phyloP scores from a whole-genome alignment of 257 asterid genomes.

The Solanum lycopersicoides region DNA sequence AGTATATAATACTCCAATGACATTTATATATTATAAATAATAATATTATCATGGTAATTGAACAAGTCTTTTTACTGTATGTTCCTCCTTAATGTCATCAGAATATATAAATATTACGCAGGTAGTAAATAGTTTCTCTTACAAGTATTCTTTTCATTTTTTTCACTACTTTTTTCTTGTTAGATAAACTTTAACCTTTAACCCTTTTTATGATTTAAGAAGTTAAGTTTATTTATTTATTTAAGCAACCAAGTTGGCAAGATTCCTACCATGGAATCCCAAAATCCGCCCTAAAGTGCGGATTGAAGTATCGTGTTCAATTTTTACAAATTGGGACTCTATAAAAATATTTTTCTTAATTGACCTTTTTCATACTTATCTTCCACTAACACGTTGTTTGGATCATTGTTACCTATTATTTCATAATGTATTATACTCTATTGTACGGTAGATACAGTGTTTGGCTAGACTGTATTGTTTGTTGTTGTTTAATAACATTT shows the following conservation, averaged over 20 bases:
- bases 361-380: slow-evolving; percentile 10
- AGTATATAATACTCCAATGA: neutral
- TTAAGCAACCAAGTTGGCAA: neutral
- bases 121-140: neutral
- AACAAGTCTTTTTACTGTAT: neutral
- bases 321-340: slow-evolving; percentile 10
- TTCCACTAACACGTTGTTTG: neutral
- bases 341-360: neutral
- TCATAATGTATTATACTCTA: no score
- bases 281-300: slow-evolving; percentile 25
- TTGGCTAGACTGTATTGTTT: no score
- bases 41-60: no score
- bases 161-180: neutral
- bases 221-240: neutral
- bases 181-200: neutral
- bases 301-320: slow-evolving; percentile 3
- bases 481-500: no score
- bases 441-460: no score
- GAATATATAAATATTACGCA: no score
- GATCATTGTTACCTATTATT: no score
- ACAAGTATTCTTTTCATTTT: neutral
- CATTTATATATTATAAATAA: no score
- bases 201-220: neutral
- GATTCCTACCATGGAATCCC: slow-evolving; percentile 29
- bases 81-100: neutral